phyloP scores from a whole-genome alignment of 139 green algal genomes.

The Zygnema cylindricum region DNA sequence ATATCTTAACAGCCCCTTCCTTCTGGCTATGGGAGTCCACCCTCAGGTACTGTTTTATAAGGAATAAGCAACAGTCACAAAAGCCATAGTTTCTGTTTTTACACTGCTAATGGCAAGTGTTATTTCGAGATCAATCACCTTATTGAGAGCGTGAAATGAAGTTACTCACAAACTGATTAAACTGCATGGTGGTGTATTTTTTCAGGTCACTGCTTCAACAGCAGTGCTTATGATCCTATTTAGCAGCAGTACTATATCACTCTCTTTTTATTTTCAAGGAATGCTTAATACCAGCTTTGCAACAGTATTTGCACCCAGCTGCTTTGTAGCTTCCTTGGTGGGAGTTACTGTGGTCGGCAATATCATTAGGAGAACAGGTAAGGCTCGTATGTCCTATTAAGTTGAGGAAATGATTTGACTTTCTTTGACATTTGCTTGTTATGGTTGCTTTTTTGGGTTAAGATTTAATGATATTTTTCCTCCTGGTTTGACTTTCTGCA shows the following conservation, averaged over 20 bases:
- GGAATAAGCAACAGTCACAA: no score
- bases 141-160: no score
- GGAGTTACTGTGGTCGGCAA: constrained; percentile 26
- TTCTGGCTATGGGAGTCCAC: constrained; percentile 36
- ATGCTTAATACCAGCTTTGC: constrained; percentile 36
- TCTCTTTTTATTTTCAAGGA: constrained; percentile 36
- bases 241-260: constrained; percentile 38
- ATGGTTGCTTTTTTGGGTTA: no score
- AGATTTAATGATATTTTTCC: no score
- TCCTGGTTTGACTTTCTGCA: no score
- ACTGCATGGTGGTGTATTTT: no score
- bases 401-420: no score
- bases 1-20: constrained; percentile 30
- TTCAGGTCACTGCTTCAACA: constrained; percentile 46
- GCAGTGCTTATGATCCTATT: constrained; percentile 53
- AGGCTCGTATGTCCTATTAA: neutral
- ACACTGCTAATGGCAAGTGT: no score
- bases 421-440: no score
- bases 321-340: constrained; percentile 31
- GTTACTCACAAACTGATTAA: no score
- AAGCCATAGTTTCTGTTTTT: no score
- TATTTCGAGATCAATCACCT: no score
- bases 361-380: constrained; percentile 21
- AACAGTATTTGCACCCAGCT: constrained; percentile 2
- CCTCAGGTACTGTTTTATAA: constrained; percentile 53